Conservation (phyloP, 495 filamentous ascomycete genomes). For the Chaetomium cochliodes region DNA sequence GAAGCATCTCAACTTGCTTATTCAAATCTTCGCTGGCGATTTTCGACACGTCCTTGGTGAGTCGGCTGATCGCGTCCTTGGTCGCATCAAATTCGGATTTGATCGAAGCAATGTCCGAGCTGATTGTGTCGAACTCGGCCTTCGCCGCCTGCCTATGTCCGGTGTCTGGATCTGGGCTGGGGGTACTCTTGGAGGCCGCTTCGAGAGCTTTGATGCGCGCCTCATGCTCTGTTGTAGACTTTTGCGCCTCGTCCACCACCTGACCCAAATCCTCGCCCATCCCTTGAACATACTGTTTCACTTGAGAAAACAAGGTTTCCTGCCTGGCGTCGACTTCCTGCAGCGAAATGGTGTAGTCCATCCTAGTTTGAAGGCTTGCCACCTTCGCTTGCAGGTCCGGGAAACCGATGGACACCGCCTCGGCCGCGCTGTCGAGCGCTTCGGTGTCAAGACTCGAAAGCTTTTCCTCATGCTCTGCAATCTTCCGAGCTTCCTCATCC, state of each 20-base stretch:
- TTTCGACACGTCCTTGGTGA: conserved; percentile 1
- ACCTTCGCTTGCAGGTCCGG: conserved; percentile 15
- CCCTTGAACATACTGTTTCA: background rate
- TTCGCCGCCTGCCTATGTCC: background rate
- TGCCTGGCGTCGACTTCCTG: conserved; percentile 7
- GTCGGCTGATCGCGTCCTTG: background rate
- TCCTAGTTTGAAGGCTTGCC: conserved; percentile 6
- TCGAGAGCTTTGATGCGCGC: background rate
- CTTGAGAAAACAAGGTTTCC: background rate
- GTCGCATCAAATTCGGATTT: conserved; percentile 8
- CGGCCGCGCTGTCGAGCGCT: conserved; percentile 13
- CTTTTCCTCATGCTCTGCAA: conserved; percentile 18
- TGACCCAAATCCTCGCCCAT: background rate
- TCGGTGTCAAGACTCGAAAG: conserved; percentile 19
- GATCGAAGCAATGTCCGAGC: background rate
- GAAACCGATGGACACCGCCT: conserved; percentile 17
- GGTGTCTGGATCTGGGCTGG: background rate
- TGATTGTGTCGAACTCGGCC: background rate
- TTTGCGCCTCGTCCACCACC: background rate
- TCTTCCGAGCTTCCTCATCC: conserved; percentile 9
- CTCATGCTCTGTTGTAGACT: background rate
- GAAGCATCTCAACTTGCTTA: conserved; percentile 12
- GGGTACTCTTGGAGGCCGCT: too few relatives aligned
- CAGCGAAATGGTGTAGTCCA: background rate
- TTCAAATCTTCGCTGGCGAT: background rate